Evolutionary conservation across 331 rosid species (phyloP).

Genomic region (Quercus phellos): DNA sequence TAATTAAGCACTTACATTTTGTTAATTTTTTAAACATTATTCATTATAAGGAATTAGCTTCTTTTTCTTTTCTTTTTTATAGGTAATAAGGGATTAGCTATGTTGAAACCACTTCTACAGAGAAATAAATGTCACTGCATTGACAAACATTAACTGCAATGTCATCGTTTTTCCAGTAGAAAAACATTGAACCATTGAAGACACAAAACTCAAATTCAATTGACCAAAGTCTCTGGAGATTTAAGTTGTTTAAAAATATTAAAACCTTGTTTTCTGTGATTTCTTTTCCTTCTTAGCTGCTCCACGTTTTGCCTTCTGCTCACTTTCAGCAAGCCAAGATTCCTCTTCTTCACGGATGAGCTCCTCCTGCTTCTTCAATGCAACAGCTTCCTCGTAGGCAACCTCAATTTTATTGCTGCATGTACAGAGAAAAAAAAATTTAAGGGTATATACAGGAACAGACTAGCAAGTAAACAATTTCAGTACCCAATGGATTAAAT

Average conservation of each 20-base stretch:
- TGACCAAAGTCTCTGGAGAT: neutral
- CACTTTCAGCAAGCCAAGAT: conserved; percentile 81
- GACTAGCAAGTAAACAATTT: neutral
- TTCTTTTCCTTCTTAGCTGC: conserved; percentile 78
- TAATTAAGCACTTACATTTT: neutral
- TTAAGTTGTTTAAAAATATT: neutral
- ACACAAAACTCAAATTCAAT: neutral
- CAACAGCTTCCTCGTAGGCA: conserved; percentile 98
- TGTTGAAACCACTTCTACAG: neutral
- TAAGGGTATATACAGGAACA: conserved; percentile 8
- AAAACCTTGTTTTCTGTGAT: conserved; percentile 83
- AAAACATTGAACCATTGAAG: neutral
- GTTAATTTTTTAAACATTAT: neutral
- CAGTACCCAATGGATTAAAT: neutral
- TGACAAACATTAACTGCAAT: neutral
- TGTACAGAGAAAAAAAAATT: conserved; percentile 21
- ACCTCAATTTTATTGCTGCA: conserved; percentile 95
- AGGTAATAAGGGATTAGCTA: neutral
- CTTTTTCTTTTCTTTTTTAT: too few species aligned
- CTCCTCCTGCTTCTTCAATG: conserved; percentile 95
- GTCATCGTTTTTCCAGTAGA: neutral
- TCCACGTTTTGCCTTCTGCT: conserved; percentile 78
- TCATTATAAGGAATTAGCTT: neutral
- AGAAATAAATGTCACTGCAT: neutral
- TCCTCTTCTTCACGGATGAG: conserved; percentile 99